Percentiles rank a stretch among this genome's conserved stretches.
phyloP scores from a whole-genome alignment of 495 filamentous ascomycete genomes.

The Aspergillus coremiiformis region DNA sequence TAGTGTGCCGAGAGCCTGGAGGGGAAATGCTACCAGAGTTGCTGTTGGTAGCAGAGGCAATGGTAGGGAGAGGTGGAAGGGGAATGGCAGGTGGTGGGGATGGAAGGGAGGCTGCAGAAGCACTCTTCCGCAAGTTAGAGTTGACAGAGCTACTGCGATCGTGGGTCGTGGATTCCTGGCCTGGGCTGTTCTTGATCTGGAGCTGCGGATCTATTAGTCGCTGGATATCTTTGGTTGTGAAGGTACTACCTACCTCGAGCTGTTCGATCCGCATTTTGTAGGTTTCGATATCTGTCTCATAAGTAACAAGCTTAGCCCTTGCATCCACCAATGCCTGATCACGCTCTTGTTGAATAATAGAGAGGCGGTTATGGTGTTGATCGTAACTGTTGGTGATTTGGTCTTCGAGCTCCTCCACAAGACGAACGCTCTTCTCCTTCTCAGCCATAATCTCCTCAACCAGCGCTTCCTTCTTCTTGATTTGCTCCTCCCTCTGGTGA shows the following conservation, averaged over 20 bases:
- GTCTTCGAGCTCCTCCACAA: constrained; percentile 95
- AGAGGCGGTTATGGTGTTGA: constrained; percentile 81
- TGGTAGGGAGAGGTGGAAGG: constrained; percentile 54
- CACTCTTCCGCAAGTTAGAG: constrained; percentile 79
- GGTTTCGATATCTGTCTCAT: constrained; percentile 47
- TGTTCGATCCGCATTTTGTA: constrained; percentile 46
- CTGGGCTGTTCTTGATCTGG: constrained; percentile 38
- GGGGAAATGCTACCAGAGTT: constrained; percentile 35
- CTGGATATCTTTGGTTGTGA: not conserved
- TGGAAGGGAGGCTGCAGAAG: constrained; percentile 74
- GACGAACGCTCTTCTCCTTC: constrained; percentile 75
- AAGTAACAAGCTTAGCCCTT: constrained; percentile 34
- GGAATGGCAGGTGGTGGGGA: constrained; percentile 96
- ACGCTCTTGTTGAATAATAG: constrained; percentile 54
- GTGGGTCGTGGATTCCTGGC: constrained; percentile 30
- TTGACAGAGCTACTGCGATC: constrained; percentile 72
- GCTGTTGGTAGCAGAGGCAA: constrained; percentile 33
- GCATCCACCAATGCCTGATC: constrained; percentile 43
- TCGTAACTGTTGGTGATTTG: constrained; percentile 94
- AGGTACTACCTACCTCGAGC: constrained; percentile 33
- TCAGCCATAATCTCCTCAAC: constrained; percentile 52
- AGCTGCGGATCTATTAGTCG: constrained; percentile 24
- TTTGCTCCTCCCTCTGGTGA: constrained; percentile 62
- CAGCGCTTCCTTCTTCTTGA: constrained; percentile 60
- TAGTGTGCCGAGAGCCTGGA: constrained; percentile 56